These are phyloP conservation scores for Ustilago xerochloae DNA, from an alignment of 1,284 basidiomycete genomes.

Conservation along the genomic window DNA sequence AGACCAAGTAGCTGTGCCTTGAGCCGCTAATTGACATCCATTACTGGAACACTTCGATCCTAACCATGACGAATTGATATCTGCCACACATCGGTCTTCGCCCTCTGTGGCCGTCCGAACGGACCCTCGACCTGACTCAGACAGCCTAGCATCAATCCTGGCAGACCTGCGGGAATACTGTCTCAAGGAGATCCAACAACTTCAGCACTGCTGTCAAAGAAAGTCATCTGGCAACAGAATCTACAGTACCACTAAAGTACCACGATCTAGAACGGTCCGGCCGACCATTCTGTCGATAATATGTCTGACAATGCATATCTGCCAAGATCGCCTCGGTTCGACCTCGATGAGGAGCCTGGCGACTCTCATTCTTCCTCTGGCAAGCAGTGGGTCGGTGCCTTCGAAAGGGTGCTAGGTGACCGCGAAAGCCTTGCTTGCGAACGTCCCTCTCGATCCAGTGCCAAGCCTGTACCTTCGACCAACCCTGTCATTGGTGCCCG, in stretches of 20 bases:
- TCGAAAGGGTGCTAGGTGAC: constrained; percentile 64
- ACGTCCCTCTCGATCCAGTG: constrained; percentile 23
- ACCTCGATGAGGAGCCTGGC: constrained; percentile 52
- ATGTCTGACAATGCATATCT: constrained; percentile 35
- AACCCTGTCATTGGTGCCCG: constrained; percentile 40
- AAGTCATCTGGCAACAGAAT: not conserved
- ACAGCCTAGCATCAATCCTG: not conserved
- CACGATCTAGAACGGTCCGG: no score
- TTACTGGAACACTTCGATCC: constrained; percentile 11
- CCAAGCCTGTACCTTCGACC: constrained; percentile 25
- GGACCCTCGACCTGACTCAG: constrained; percentile 20
- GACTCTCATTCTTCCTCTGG: constrained; percentile 24
- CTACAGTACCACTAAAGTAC: no score
- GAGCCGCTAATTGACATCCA: constrained; percentile 21
- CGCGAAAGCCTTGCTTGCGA: constrained; percentile 43
- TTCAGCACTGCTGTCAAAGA: not conserved
- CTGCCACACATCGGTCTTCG: constrained; percentile 25
- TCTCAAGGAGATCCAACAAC: not conserved
- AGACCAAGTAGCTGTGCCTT: constrained; percentile 9
- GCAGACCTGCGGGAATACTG: not conserved
- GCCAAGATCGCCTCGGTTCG: constrained; percentile 43
- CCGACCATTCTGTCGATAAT: no score
- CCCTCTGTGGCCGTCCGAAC: constrained; percentile 46
- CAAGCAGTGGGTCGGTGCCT: constrained; percentile 60
- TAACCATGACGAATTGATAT: constrained; percentile 39